Conservation (phyloP, 306 rosid genomes). For the Dryas drummondii region DNA sequence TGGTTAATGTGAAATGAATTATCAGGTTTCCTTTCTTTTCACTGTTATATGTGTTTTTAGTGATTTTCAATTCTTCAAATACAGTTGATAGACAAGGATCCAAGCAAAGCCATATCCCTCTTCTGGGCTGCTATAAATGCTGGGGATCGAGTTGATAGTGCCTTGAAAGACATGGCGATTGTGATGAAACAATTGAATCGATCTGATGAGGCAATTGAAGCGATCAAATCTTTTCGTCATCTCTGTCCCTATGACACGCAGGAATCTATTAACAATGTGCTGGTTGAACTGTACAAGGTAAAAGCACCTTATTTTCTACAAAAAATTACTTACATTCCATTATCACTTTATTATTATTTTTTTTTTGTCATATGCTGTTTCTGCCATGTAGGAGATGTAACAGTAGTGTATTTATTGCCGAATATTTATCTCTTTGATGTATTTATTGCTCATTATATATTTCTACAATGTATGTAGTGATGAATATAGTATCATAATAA, state of each 20-base stretch:
- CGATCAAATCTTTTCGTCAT: constrained; percentile 88
- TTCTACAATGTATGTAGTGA: not conserved
- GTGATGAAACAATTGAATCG: constrained; percentile 89
- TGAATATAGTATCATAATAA: not conserved
- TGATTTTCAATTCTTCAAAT: not conserved
- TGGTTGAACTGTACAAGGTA: constrained; percentile 89
- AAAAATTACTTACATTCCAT: not conserved
- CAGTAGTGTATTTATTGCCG: not conserved
- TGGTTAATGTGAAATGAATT: too few species aligned
- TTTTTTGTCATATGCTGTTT: not conserved
- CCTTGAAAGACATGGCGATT: constrained; percentile 92
- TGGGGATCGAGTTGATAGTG: constrained; percentile 92
- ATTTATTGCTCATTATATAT: not conserved
- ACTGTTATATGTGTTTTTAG: constrained; percentile 9
- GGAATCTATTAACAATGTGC: constrained; percentile 85
- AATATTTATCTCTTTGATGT: too few species aligned
- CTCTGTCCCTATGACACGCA: constrained; percentile 77
- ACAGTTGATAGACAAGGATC: constrained; percentile 89
- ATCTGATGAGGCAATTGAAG: constrained; percentile 88
- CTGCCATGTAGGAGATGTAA: not conserved
- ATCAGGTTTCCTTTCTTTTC: constrained; percentile 1
- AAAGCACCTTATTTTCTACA: not conserved
- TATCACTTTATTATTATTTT: not conserved
- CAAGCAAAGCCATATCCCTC: constrained; percentile 66
- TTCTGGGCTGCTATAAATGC: constrained; percentile 94